A percentile compares a stretch with the other conserved stretches of the same genome.
These are phyloP conservation scores for Teunomyces funiuensis DNA, from an alignment of 805 yeast genomes.

Conservation along the genomic window DNA sequence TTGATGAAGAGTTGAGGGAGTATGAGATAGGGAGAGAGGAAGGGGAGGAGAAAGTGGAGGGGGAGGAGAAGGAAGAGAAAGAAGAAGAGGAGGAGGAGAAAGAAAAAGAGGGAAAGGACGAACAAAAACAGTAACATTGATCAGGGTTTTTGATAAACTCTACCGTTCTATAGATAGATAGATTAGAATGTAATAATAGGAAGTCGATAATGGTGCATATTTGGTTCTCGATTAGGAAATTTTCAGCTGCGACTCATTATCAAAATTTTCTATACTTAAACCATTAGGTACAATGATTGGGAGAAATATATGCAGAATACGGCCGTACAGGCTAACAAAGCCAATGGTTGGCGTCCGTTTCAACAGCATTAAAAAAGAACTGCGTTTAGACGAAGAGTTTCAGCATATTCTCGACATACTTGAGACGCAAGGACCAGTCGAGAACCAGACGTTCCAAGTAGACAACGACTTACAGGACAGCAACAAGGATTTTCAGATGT, in stretches of 20 bases:
- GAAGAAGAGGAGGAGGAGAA: conserved; percentile 3
- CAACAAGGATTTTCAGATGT: conserved; percentile 11
- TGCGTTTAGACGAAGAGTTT: conserved; percentile 1
- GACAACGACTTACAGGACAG: background rate
- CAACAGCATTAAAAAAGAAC: background rate
- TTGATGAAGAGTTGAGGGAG: conserved; percentile 14
- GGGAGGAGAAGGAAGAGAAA: background rate
- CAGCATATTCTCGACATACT: conserved; percentile 2
- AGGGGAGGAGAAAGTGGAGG: too few species aligned
- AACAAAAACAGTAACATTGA: background rate
- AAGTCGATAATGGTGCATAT: background rate
- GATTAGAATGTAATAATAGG: background rate
- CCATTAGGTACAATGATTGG: background rate
- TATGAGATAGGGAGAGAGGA: conserved; percentile 9
- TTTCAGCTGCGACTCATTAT: background rate
- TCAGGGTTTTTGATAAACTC: background rate
- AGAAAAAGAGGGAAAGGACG: conserved; percentile 1
- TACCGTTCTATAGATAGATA: background rate
- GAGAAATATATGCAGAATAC: background rate
- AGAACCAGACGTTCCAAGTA: background rate
- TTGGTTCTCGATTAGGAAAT: background rate
- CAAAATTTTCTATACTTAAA: background rate
- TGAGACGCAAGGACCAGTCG: background rate
- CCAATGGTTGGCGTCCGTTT: background rate
- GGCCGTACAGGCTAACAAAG: background rate